Evolutionary conservation across 208 protist genomes (phyloP), one percentile per base, ranked within the genome.

Genomic region (Porcisia hertigi): DNA sequence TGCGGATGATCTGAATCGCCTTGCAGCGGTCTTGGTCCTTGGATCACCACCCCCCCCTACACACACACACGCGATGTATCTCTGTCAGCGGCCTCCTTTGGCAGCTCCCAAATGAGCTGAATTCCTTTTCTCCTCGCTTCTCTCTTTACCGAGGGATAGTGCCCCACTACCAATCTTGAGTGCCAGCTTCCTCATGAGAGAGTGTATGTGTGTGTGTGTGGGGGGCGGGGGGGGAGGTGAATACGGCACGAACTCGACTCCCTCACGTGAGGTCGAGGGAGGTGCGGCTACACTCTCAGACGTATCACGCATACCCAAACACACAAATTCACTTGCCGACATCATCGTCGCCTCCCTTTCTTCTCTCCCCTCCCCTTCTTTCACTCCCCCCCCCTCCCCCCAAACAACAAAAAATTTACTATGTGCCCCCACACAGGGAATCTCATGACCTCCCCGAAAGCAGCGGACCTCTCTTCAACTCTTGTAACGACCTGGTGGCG

Each of bases 401-500:
- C 30, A 30, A 30, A 30, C 30, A 30, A 30, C 30, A 30, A 30
- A 30, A 30, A 30, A 20, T 57, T 4, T 57, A 49, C 23, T 58
- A 16, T 54, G 5, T 55, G 66, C 47, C 34, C 12, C 23, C 23
- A 20, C 41, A 49, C 63, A 11, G 47, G 23, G 4, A 20, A 67
- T 14, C 30, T 12, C 25, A 71, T 57, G 66, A 43, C 66, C 2
- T n/a, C 53, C 36, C 7, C 23, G 4, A 60, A 63, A 58, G 16
- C 76, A 39, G 59, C 41, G 14, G 25, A 23, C 23, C 52, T 30
- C 5, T 53, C 77, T 0, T 65, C 69, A 16, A 12, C 66, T 12
- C 52, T 73, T 20, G 70, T 49, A 49, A 41, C 64, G 4, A 49
- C 65, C 41, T 81, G 77, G 77, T 81, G 77, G 77, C 53, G 49